Evolutionary conservation across 306 rosid species (phyloP).

Genomic region (Phaseolus lunatus): DNA sequence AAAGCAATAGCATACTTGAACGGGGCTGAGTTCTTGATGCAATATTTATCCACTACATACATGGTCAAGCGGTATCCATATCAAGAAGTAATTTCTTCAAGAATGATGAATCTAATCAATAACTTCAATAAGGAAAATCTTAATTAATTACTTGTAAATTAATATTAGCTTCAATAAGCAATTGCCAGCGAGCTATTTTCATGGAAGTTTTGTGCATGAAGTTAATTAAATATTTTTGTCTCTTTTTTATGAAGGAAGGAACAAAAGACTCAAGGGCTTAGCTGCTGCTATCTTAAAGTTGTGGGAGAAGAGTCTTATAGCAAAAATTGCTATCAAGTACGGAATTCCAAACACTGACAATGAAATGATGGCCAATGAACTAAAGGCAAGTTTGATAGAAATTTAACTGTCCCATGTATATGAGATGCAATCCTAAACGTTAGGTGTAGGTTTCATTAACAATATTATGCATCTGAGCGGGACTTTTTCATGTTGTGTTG

Average conservation of each 20-base stretch:
- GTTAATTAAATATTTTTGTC: constrained; percentile 31
- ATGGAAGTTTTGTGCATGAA: constrained; percentile 26
- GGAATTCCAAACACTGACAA: constrained; percentile 79
- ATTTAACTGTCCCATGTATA: constrained; percentile 13
- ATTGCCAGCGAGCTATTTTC: constrained; percentile 5
- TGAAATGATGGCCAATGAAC: constrained; percentile 76
- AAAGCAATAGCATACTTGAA: constrained; percentile 11
- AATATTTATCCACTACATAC: constrained; percentile 4
- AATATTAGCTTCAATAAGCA: background rate
- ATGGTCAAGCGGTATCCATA: constrained; percentile 3
- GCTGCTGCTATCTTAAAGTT: constrained; percentile 79
- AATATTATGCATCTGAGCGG: constrained; percentile 1
- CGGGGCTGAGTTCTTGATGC: constrained; percentile 3
- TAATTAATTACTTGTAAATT: constrained; percentile 18
- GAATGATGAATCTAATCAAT: constrained; percentile 6
- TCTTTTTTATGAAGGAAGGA: constrained; percentile 68
- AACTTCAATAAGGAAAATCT: constrained; percentile 3
- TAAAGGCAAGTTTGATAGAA: constrained; percentile 71
- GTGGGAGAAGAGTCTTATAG: constrained; percentile 86
- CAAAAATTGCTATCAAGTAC: constrained; percentile 79
- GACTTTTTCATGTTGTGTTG: constrained; percentile 12
- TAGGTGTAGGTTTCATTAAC: constrained; percentile 19
- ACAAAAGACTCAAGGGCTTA: constrained; percentile 84
- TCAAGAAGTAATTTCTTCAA: constrained; percentile 27
- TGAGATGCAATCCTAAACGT: constrained; percentile 35